phyloP scores from a whole-genome alignment of 2,329 filamentous ascomycete genomes.

The Periconia digitata region DNA sequence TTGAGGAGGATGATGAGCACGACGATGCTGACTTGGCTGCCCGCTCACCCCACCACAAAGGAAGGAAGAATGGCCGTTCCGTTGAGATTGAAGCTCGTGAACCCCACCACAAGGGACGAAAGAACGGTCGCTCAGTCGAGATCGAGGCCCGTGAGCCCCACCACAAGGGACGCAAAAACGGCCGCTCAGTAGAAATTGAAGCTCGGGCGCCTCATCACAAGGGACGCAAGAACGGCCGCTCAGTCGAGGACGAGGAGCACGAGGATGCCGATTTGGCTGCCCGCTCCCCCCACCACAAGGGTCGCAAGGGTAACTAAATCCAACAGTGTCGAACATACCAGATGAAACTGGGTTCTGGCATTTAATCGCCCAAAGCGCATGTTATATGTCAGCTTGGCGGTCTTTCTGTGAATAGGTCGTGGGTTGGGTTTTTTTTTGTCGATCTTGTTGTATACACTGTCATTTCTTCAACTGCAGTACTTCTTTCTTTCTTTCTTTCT shows the following conservation, averaged over 20 bases:
- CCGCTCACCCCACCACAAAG: conserved; percentile 6
- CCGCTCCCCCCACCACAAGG: neutral
- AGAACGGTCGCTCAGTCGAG: no score
- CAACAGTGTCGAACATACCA: neutral
- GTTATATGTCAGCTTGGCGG: neutral
- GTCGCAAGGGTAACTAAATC: neutral
- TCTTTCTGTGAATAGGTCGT: neutral
- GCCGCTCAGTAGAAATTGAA: conserved; percentile 3
- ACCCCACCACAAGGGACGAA: conserved; percentile 3
- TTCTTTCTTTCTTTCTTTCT: neutral
- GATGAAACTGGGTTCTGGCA: neutral
- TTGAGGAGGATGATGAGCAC: conserved; percentile 2
- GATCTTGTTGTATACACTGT: neutral
- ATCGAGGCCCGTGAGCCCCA: conserved; percentile 5
- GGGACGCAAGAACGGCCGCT: neutral
- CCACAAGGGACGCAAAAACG: conserved; percentile 1
- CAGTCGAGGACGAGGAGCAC: conserved; percentile 4
- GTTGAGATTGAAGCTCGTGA: conserved; percentile 2
- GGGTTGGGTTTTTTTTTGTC: neutral
- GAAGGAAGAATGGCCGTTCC: neutral
- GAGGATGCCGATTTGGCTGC: conserved; percentile 1
- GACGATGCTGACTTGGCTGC: conserved; percentile 1
- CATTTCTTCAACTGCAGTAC: neutral
- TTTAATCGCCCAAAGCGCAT: neutral
- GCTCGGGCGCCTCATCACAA: conserved; percentile 5